Base-by-base conservation (phyloP, 2,329 filamentous ascomycete species). In the Colletotrichum sp. region DNA sequence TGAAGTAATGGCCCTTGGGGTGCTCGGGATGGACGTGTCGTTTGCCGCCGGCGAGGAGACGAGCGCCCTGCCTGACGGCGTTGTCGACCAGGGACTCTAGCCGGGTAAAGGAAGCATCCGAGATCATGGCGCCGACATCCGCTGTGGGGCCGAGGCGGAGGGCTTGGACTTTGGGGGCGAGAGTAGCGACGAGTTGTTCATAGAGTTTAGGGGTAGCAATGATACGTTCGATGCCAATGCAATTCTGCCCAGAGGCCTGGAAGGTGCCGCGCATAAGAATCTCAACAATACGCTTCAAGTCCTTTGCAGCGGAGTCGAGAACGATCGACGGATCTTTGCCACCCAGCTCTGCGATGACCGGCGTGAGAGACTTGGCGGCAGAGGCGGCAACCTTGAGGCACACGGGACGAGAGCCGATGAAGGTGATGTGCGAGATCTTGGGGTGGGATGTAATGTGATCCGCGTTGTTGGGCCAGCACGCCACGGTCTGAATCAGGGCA, bases 191-290 rank as follows among this genome's bases (percentile, higher is more conserved):
- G 26, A 99, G 90, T 72, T 88, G 88, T 77, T 94, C 89, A 86
- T 99, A 98, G 67, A 95, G 89, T n/a, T 87, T 88, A 2, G 95
- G 93, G 18, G 94, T 90, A 28, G 94, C 95, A 79, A 99, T 93
- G 81, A 99, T 93, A 72, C 97, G 94, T 87, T 99, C 97, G 79
- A 98, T 96, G 71, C 97, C 97, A 82, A 99, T 96, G 85, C 97
- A 99, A 86, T 99, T 99, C 85, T 99, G 97, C 2, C 97, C 97
- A 18, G 96, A 94, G 67, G 96, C 96, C 85, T 99, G 97, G 86
- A 99, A 99, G 12, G 95, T 95, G 68, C 96, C 97, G 69, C 97
- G 93, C 86, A 99, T 93, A 77, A 99, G 91, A 78, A 98, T 94
- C 77, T 96, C 94, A 52, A 92, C 91, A 66, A 99, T 93, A 57